A percentile compares a stretch with the other conserved stretches of the same genome.
phyloP scores from a whole-genome alignment of 305 asterid genomes.

The Fraxinus albicans region DNA sequence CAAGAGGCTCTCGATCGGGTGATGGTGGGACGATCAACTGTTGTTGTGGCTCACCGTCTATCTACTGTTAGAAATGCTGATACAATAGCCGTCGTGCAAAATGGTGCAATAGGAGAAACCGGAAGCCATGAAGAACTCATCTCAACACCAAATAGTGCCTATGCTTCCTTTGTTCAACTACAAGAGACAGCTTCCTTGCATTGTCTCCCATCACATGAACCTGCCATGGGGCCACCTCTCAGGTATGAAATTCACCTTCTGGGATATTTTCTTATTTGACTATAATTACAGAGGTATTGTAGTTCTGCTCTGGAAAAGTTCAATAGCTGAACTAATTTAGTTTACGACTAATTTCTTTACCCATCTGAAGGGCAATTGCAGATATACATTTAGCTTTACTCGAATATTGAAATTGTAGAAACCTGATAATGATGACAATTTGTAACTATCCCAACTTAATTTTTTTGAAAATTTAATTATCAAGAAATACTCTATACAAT shows the following conservation, averaged over 20 bases:
- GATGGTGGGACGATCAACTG: conserved; percentile 90
- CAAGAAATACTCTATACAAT: background rate
- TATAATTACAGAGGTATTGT: background rate
- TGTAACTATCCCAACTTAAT: background rate
- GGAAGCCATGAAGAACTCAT: conserved; percentile 95
- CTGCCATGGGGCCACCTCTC: conserved; percentile 54
- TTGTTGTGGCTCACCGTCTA: conserved; percentile 87
- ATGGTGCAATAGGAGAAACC: conserved; percentile 71
- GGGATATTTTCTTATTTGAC: background rate
- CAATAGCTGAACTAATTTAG: background rate
- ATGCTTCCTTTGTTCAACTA: conserved; percentile 81
- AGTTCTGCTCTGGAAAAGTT: background rate
- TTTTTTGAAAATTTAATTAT: background rate
- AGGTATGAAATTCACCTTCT: conserved; percentile 40
- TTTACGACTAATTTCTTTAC: background rate
- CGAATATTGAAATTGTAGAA: background rate
- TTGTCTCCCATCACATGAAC: conserved; percentile 69
- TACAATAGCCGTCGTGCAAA: conserved; percentile 78
- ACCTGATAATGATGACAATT: background rate
- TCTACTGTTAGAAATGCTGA: conserved; percentile 92
- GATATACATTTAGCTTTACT: background rate
- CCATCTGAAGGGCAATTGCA: background rate
- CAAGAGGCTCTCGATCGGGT: conserved; percentile 97
- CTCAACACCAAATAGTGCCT: conserved; percentile 68
- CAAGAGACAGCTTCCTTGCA: conserved; percentile 71